phyloP scores from a whole-genome alignment of 1,284 basidiomycete species.

The Moesziomyces parantarcticus region DNA sequence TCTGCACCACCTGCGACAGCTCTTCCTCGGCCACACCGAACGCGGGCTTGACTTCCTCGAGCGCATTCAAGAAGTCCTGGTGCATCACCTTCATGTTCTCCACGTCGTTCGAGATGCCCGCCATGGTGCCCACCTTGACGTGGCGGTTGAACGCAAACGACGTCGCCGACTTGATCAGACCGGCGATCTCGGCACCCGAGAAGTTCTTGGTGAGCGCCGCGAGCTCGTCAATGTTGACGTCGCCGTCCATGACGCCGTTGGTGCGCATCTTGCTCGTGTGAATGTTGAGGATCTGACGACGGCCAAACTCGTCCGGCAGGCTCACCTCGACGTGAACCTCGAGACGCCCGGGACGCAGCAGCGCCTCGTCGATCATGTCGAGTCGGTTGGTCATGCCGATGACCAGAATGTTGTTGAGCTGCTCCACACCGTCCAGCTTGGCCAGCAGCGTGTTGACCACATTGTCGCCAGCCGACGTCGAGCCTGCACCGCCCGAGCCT shows the following conservation, averaged over 20 bases:
- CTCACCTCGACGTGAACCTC: slow-evolving; percentile 99
- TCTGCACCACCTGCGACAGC: slow-evolving; percentile 90
- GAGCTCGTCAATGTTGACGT: slow-evolving; percentile 87
- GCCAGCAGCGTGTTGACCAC: slow-evolving; percentile 98
- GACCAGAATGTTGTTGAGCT: slow-evolving; percentile 98
- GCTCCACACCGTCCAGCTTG: slow-evolving; percentile 99
- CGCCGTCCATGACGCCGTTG: slow-evolving; percentile 88
- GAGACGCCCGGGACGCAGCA: slow-evolving; percentile 95
- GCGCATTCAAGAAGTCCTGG: slow-evolving; percentile 87
- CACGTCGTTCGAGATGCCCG: slow-evolving; percentile 93
- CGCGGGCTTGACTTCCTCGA: slow-evolving; percentile 95
- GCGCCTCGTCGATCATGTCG: slow-evolving; percentile 99
- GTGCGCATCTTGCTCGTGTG: slow-evolving; percentile 94
- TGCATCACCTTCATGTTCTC: slow-evolving; percentile 90
- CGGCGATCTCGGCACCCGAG: slow-evolving; percentile 94
- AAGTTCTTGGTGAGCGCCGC: slow-evolving; percentile 94
- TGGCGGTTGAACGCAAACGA: slow-evolving; percentile 98
- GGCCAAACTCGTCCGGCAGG: slow-evolving; percentile 91
- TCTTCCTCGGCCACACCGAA: slow-evolving; percentile 99
- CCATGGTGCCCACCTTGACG: slow-evolving; percentile 96
- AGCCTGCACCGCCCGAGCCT: slow-evolving; percentile 71
- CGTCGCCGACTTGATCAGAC: slow-evolving; percentile 96
- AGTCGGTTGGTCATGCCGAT: slow-evolving; percentile 99
- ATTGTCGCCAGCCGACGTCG: slow-evolving; percentile 98
- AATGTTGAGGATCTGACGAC: slow-evolving; percentile 92